Base-by-base conservation (phyloP, 495 filamentous ascomycete genomes). In the Neurospora terricola region DNA sequence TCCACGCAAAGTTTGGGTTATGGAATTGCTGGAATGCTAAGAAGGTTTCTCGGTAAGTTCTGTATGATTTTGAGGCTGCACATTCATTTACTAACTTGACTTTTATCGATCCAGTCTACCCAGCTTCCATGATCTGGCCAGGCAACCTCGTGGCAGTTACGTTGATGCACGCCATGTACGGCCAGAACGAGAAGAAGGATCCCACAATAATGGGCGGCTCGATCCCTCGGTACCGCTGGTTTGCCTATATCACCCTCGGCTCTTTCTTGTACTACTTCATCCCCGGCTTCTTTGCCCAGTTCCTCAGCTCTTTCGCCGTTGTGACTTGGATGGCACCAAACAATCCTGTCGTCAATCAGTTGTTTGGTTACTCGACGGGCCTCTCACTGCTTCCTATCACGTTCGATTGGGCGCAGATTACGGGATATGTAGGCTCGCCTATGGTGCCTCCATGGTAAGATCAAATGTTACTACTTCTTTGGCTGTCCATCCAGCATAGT, bases 51-150 rank as follows among this genome's bases (percentile, higher is more conserved):
- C 34, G 84, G 84, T 84, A 30, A 71, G 80, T 76, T n/a, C n/a
- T n/a, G n/a, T n/a, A n/a, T n/a, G n/a, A n/a, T n/a, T n/a, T n/a
- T n/a, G n/a, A n/a, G n/a, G n/a, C n/a, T n/a, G n/a, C n/a, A n/a
- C n/a, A n/a, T n/a, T 39, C 38, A 23, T 43, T 71, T 16, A 36
- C 27, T 66, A 27, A 37, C 69, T 14, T 54, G 2, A 5, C 4
- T 18, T 7, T 21, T 38, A 9, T 75, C 72, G 0, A 40, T 36
- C 7, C 76, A 88, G 84, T 87, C 68, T 84, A 86, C 78, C 90
- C 89, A 6, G 89, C 90, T 4, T 87, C 91, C 10, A 92, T 93
- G 90, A 92, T 94, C 74, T 94, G 91, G 90, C 91, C 91, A 1
- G 84, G 83, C 2, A 91, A 85, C 68, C 82, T 94, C 23, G 88